phyloP scores from a whole-genome alignment of 257 asterid genomes.

The Plantago major region DNA sequence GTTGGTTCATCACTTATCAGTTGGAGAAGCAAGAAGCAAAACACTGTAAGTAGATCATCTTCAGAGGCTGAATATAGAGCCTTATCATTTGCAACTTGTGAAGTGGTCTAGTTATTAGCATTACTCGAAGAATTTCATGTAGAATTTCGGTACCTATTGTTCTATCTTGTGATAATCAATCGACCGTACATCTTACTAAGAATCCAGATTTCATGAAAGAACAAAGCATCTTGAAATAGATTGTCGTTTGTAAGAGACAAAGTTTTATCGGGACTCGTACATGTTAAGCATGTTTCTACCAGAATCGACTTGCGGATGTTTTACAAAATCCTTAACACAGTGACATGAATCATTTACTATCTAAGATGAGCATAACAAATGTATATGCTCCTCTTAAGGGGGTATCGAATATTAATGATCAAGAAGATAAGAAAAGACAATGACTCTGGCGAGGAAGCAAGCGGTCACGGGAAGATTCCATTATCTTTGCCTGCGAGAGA shows the following conservation, averaged over 20 bases:
- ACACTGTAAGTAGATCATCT: background rate
- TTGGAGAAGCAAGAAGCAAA: conserved; percentile 8
- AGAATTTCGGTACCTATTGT: background rate
- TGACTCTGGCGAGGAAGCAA: no score
- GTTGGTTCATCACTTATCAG: background rate
- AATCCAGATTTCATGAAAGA: background rate
- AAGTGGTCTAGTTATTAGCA: background rate
- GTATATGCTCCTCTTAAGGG: no score
- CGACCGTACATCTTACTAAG: background rate
- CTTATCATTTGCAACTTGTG: background rate
- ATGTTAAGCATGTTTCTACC: no score
- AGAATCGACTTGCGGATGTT: no score
- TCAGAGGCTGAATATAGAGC: conserved; percentile 4
- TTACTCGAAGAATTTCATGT: background rate
- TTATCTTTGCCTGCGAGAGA: no score
- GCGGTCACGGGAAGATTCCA: no score
- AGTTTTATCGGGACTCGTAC: no score
- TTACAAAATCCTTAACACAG: no score
- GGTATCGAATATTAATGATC: no score
- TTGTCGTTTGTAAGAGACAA: background rate
- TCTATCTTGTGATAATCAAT: background rate
- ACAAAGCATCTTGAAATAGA: background rate
- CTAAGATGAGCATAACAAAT: no score
- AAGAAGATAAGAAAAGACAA: no score
- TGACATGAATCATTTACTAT: no score